Base-by-base conservation (phyloP, 495 filamentous ascomycete genomes). In the Amorphotheca resinae region DNA sequence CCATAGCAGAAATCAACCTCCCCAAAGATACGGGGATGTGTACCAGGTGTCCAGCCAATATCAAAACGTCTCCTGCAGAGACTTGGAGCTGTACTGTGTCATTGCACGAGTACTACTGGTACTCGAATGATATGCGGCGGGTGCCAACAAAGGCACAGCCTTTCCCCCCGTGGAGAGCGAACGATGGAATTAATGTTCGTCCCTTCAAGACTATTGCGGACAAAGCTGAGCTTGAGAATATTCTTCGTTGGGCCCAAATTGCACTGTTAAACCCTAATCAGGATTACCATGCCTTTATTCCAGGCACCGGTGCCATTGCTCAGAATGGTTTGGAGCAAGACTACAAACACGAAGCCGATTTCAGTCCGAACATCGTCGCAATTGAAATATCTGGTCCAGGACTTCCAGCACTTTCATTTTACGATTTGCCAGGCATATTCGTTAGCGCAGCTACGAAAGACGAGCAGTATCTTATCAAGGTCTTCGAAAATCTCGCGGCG, bases 391-490 rank as follows among this genome's bases (percentile, higher is more conserved):
- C 74, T 0, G 80, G 74, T 0, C 79, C 82, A 0, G 66, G 66
- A 0, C 69, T 88, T 0, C 77, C 82, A 0, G 76, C 79, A 28
- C 58, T 93, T 0, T 80, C 78, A 0, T 87, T 93, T 46, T 87
- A 80, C 48, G 86, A 93, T 50, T 61, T 93, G 0, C 86, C 86
- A 0, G 86, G 86, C 0, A 74, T 89, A 3, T 85, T 93, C 47
- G 74, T 75, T 39, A 64, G 70, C 0, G 73, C 77, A 28, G 14
- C 40, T 11, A 21, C 38, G 6, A 9, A 16, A 15, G 63, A 74
- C 4, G 64, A 70, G 2, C 63, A 76, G n/a, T 81, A 84, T 38
- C 63, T 89, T 0, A 76, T 83, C 4, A 52, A 59, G 0, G 68
- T 87, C 0, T 76, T 93, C 0, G 69, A 74, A 43, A 82, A 81